Evolutionary conservation across 164 flowering plant species (phyloP), one percentile per base, ranked within the genome.

Genomic region (Kalanchoe fedtschenkoi): DNA sequence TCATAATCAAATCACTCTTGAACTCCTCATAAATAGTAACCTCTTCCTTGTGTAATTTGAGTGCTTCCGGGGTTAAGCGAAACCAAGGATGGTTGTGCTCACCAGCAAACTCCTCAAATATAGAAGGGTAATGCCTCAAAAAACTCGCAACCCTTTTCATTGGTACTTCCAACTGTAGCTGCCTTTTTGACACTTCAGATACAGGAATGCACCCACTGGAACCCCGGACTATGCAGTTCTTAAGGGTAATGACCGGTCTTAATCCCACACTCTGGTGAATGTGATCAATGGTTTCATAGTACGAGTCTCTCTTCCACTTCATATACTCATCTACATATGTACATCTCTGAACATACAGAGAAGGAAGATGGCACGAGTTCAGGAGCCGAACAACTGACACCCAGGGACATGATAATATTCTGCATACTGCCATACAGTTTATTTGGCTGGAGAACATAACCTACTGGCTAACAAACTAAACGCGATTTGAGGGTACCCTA

Each of bases 291-390:
- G 82, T 78, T 58, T 92, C 93, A 56, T 67, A 83, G 68, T 55
- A 80, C 0, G 71, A 51, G 55, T 89, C 96, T 63, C 78, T 84
- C 67, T 89, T 92, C 93, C 93, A 83, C 70, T 87, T 92, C 96
- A 84, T 86, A 71, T 83, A 87, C 58, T 86, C 96, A 68, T 89
- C 71, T 9, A 84, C 89, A 67, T 88, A 89, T 58, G n/a, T 75
- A 58, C 35, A 68, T 30, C 54, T 80, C 65, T 80, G 87, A 47
- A 65, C 78, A 74, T 56, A 60, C 4, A 22, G 6, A 58, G 22
- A 58, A 58, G 54, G 24, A 51, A 51, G 6, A 10, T 3, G 15
- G 16, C 17, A 32, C 32, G 32, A 26, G 15, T 8, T 7, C 28
- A 47, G 14, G 15, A 46, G 28, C 54, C 26, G 28, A 3, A 28